Evolutionary conservation across 2,329 filamentous ascomycete species (phyloP).

Genomic region (Torrubiellomyces zombiae): DNA sequence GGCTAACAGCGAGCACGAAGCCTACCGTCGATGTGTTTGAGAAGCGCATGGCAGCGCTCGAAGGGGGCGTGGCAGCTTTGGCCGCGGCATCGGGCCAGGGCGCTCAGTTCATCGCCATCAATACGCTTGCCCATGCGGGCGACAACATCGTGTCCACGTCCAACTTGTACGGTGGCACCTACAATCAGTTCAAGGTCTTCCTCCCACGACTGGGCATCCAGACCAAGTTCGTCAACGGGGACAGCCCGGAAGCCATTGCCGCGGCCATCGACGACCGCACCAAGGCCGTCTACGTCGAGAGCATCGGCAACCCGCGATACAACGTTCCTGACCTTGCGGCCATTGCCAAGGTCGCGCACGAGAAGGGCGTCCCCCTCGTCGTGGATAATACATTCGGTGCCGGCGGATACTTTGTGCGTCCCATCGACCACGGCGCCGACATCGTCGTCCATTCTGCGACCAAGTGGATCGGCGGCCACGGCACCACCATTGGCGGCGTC

Average conservation of each 20-base stretch:
- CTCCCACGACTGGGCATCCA: conserved; percentile 73
- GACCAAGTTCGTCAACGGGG: conserved; percentile 76
- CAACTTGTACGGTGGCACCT: conserved; percentile 87
- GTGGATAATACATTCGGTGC: conserved; percentile 94
- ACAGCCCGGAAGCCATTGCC: conserved; percentile 62
- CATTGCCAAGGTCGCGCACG: conserved; percentile 64
- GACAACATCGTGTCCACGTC: conserved; percentile 89
- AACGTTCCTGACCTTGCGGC: conserved; percentile 84
- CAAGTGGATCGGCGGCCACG: conserved; percentile 95
- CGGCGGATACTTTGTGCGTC: conserved; percentile 73
- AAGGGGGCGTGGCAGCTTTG: conserved; percentile 77
- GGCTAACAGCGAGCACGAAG: conserved; percentile 20
- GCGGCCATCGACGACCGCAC: conserved; percentile 81
- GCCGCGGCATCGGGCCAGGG: conserved; percentile 76
- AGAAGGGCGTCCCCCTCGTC: conserved; percentile 47
- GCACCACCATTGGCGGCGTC: conserved; percentile 77
- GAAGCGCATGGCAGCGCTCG: conserved; percentile 87
- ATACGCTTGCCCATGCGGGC: conserved; percentile 67
- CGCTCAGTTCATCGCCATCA: conserved; percentile 81
- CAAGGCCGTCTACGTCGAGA: conserved; percentile 83
- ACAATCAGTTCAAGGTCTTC: conserved; percentile 92
- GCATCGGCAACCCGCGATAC: conserved; percentile 84
- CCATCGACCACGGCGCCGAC: conserved; percentile 81
- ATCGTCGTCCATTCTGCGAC: conserved; percentile 90
- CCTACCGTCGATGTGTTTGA: conserved; percentile 93